phyloP scores from a whole-genome alignment of 768 basidiomycete genomes.

The Naganishia antarctica region DNA sequence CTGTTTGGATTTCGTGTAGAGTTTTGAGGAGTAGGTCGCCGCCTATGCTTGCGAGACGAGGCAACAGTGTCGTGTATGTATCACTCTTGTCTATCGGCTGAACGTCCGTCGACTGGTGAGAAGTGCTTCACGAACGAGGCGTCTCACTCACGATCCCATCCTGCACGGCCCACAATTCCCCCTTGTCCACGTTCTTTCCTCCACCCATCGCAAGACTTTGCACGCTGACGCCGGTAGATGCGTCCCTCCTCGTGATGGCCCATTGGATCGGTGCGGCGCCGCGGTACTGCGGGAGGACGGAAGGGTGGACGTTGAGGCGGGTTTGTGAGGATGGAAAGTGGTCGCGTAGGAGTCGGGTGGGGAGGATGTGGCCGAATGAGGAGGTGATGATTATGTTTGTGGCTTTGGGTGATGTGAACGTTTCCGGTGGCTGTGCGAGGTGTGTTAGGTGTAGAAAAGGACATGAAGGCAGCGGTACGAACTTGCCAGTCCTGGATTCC shows the following conservation, averaged over 20 bases:
- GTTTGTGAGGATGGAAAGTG: slow-evolving; percentile 57
- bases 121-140: neutral
- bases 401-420: slow-evolving; percentile 39
- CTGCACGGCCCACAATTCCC: slow-evolving; percentile 60
- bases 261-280: slow-evolving; percentile 88
- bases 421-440: slow-evolving; percentile 53
- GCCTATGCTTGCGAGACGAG: slow-evolving; percentile 60
- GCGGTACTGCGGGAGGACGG: slow-evolving; percentile 76
- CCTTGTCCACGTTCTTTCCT: slow-evolving; percentile 67
- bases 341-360: slow-evolving; percentile 56
- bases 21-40: slow-evolving; percentile 68
- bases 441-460: slow-evolving; percentile 29
- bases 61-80: slow-evolving; percentile 59
- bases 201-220: slow-evolving; percentile 58
- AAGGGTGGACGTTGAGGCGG: slow-evolving; percentile 83
- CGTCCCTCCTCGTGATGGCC: slow-evolving; percentile 57
- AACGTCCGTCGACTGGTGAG: neutral
- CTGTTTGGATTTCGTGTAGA: slow-evolving; percentile 60
- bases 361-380: slow-evolving; percentile 84
- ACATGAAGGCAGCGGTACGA: neutral
- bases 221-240: slow-evolving; percentile 72
- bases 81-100: slow-evolving; percentile 58
- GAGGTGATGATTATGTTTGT: slow-evolving; percentile 67
- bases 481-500: slow-evolving; percentile 68
- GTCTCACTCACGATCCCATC: slow-evolving; percentile 55